These are phyloP conservation scores for Stemphylium beticola DNA, from an alignment of 2,329 filamentous ascomycete genomes.

Conservation along the genomic window DNA sequence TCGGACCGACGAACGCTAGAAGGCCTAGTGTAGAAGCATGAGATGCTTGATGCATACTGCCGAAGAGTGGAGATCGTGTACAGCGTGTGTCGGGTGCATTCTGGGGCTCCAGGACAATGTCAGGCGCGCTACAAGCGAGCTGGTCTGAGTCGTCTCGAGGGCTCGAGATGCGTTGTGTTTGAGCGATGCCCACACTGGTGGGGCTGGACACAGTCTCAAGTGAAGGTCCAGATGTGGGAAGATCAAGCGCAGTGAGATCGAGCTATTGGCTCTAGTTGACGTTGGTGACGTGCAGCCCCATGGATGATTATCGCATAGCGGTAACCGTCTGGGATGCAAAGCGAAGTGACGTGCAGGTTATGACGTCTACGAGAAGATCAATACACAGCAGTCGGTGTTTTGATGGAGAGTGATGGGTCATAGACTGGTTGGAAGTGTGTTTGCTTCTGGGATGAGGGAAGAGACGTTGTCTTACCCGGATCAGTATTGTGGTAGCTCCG, in stretches of 20 bases:
- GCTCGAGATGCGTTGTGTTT: not conserved
- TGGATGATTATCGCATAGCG: not conserved
- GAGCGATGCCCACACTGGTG: not conserved
- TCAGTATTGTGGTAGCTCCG: not conserved
- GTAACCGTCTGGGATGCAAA: constrained; percentile 5
- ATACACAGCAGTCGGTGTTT: not conserved
- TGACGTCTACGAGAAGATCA: not conserved
- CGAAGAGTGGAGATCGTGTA: constrained; percentile 5
- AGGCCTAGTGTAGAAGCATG: constrained; percentile 10
- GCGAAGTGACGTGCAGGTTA: constrained; percentile 1
- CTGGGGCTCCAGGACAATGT: not conserved
- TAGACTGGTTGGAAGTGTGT: too few species aligned
- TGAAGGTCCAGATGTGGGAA: not conserved
- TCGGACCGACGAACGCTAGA: constrained; percentile 8
- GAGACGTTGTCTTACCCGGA: not conserved
- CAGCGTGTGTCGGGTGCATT: constrained; percentile 1
- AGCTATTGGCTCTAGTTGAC: not conserved
- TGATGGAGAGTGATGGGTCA: not conserved
- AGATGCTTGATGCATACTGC: constrained; percentile 8
- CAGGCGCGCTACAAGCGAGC: constrained; percentile 7
- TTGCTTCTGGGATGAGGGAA: not conserved
- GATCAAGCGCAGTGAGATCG: not conserved
- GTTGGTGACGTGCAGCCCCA: not conserved
- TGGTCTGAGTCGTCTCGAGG: not conserved
- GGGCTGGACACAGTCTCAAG: not conserved